phyloP scores from a whole-genome alignment of 1,139 yeast species.

The Geotrichum macrosporum region DNA sequence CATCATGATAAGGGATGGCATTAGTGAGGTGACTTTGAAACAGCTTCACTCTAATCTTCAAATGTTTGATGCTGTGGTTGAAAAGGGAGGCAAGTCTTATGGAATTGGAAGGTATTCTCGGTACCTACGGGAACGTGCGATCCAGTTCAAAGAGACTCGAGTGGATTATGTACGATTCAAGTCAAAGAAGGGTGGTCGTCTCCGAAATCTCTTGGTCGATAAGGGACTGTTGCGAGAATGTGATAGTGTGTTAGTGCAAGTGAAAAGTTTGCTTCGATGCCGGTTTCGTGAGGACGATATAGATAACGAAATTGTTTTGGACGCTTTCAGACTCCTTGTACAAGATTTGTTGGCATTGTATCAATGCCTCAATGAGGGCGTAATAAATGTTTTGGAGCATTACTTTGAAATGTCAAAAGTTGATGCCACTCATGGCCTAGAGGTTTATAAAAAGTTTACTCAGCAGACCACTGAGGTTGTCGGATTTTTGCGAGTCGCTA shows the following conservation, averaged over 20 bases:
- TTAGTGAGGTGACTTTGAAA: slow-evolving; percentile 59
- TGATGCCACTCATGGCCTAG: slow-evolving; percentile 84
- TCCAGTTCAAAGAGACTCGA: slow-evolving; percentile 59
- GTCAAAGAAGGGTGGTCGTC: slow-evolving; percentile 50
- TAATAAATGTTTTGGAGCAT: slow-evolving; percentile 84
- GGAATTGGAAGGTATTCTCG: slow-evolving; percentile 65
- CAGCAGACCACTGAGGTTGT: slow-evolving; percentile 85
- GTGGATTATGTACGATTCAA: slow-evolving; percentile 72
- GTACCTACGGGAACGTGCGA: slow-evolving; percentile 64
- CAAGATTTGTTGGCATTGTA: slow-evolving; percentile 80
- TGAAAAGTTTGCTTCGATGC: slow-evolving; percentile 69
- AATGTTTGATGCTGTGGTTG: slow-evolving; percentile 49
- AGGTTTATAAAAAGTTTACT: slow-evolving; percentile 78
- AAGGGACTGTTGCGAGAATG: slow-evolving; percentile 79
- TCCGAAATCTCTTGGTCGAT: slow-evolving; percentile 62
- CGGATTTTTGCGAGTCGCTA: slow-evolving; percentile 80
- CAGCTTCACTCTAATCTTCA: slow-evolving; percentile 59
- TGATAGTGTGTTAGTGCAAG: slow-evolving; percentile 79
- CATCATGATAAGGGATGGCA: slow-evolving; percentile 91
- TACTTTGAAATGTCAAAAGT: slow-evolving; percentile 84
- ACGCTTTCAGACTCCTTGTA: slow-evolving; percentile 80
- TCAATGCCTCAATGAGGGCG: slow-evolving; percentile 91
- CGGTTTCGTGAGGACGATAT: slow-evolving; percentile 66
- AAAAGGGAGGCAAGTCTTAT: slow-evolving; percentile 49
- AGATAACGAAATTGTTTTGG: slow-evolving; percentile 75